phyloP scores from a whole-genome alignment of 2,329 filamentous ascomycete species.

The Cyanodermella asteris region DNA sequence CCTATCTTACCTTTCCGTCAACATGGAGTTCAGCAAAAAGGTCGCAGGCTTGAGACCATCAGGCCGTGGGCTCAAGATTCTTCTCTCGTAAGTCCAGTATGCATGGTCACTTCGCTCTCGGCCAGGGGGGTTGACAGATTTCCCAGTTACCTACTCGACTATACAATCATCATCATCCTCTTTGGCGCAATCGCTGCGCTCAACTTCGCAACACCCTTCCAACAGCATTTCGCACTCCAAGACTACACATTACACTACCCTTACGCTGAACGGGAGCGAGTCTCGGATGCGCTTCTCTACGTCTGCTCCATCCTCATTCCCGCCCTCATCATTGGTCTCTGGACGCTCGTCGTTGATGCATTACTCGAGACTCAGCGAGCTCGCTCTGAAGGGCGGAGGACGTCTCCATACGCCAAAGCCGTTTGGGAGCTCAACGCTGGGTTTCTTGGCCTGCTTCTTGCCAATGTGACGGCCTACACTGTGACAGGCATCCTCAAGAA shows the following conservation, averaged over 20 bases:
- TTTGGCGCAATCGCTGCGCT: slow-evolving; percentile 29
- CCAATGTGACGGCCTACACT: slow-evolving; percentile 32
- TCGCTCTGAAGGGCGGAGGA: slow-evolving; percentile 13
- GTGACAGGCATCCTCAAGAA: slow-evolving; percentile 37
- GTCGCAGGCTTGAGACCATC: no score
- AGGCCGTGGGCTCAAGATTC: no score
- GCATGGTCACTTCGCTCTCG: no score
- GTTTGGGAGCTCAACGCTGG: slow-evolving; percentile 40
- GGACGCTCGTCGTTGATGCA: slow-evolving; percentile 35
- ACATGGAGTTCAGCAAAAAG: no score
- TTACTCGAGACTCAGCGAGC: slow-evolving; percentile 28
- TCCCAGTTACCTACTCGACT: slow-evolving; percentile 5
- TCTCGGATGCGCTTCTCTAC: slow-evolving; percentile 27
- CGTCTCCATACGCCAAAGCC: slow-evolving; percentile 23
- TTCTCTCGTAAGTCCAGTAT: no score
- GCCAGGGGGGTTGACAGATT: no score
- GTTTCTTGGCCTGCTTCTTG: slow-evolving; percentile 31
- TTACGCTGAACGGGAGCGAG: slow-evolving; percentile 31
- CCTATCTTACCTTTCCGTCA: no score
- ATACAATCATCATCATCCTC: slow-evolving; percentile 15
- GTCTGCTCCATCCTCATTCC: slow-evolving; percentile 28
- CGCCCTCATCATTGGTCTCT: slow-evolving; percentile 28
- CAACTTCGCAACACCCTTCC: slow-evolving; percentile 31
- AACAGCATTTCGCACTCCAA: slow-evolving; percentile 33
- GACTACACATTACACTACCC: slow-evolving; percentile 37